Conservation (phyloP, 2,329 filamentous ascomycete genomes). For the Leptographium flavum region DNA sequence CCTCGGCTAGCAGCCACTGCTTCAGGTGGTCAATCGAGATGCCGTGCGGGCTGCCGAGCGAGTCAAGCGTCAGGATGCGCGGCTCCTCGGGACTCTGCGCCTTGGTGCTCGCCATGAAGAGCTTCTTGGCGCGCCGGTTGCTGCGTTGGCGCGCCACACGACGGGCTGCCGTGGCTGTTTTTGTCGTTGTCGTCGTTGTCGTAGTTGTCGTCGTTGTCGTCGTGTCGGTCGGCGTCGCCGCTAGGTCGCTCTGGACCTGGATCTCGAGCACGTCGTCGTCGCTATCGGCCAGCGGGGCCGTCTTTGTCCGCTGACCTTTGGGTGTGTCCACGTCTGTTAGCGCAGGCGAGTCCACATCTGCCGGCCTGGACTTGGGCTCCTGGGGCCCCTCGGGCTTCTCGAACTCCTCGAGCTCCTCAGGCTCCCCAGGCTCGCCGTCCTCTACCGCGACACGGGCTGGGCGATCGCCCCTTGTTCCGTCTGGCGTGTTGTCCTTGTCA, state of each 20-base stretch:
- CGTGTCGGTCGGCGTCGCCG: constrained; percentile 1
- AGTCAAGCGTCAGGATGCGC: constrained; percentile 77
- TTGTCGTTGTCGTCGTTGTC: background rate
- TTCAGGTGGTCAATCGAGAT: constrained; percentile 54
- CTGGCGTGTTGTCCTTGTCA: too few species aligned
- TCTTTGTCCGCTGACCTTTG: background rate
- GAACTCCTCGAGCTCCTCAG: background rate
- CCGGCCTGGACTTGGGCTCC: too few species aligned
- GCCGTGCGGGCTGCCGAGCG: constrained; percentile 52
- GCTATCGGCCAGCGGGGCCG: background rate
- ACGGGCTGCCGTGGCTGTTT: too few species aligned
- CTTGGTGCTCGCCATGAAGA: constrained; percentile 17
- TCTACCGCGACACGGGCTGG: background rate
- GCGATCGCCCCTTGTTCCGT: background rate
- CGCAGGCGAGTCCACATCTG: too few species aligned
- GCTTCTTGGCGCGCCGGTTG: constrained; percentile 14
- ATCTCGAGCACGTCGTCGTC: constrained; percentile 8
- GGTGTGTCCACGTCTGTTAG: too few species aligned
- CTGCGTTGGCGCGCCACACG: background rate
- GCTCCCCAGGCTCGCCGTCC: background rate
- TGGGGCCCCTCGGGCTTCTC: too few species aligned
- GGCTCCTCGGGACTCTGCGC: constrained; percentile 40
- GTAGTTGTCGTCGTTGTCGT: too few species aligned
- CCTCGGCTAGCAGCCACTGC: constrained; percentile 64
- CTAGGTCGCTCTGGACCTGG: constrained; percentile 6